phyloP scores from a whole-genome alignment of 495 filamentous ascomycete genomes.

The Hypoxylon rickii region DNA sequence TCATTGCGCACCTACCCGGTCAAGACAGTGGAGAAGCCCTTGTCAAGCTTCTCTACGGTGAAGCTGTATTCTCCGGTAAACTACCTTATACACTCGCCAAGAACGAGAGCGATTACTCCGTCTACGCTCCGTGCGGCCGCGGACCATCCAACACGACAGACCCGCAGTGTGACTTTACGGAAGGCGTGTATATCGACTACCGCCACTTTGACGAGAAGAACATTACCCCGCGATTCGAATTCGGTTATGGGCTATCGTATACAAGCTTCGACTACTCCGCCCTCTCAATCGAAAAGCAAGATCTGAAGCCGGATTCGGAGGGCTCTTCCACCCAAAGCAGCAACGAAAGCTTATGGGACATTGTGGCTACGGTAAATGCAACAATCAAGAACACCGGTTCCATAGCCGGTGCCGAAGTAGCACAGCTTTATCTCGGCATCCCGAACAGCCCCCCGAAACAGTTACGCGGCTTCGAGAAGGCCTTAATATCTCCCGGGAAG shows the following conservation, averaged over 20 bases:
- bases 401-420: slow-evolving; percentile 67
- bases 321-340: slow-evolving; percentile 52
- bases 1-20: slow-evolving; percentile 65
- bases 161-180: slow-evolving; percentile 65
- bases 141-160: slow-evolving; percentile 48
- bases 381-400: slow-evolving; percentile 69
- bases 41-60: slow-evolving; percentile 63
- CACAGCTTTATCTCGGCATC: slow-evolving; percentile 70
- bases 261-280: slow-evolving; percentile 63
- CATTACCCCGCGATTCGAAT: slow-evolving; percentile 68
- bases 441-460: slow-evolving; percentile 65
- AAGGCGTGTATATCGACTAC: slow-evolving; percentile 69
- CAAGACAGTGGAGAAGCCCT: slow-evolving; percentile 63
- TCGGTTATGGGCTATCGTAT: slow-evolving; percentile 73
- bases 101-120: slow-evolving; percentile 65
- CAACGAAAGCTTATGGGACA: slow-evolving; percentile 64
- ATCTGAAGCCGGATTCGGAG: slow-evolving; percentile 38
- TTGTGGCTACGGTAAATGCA: slow-evolving; percentile 59
- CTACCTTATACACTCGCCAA: slow-evolving; percentile 73
- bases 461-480: slow-evolving; percentile 78
- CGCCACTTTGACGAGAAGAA: slow-evolving; percentile 66
- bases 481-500: slow-evolving; percentile 57
- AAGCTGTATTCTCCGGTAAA: slow-evolving; percentile 62
- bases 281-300: slow-evolving; percentile 42
- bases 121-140: slow-evolving; percentile 39